Evolutionary conservation across 257 asterid genomes (phyloP), one percentile per base, ranked within the genome.

Genomic region (Cordia subcordata): DNA sequence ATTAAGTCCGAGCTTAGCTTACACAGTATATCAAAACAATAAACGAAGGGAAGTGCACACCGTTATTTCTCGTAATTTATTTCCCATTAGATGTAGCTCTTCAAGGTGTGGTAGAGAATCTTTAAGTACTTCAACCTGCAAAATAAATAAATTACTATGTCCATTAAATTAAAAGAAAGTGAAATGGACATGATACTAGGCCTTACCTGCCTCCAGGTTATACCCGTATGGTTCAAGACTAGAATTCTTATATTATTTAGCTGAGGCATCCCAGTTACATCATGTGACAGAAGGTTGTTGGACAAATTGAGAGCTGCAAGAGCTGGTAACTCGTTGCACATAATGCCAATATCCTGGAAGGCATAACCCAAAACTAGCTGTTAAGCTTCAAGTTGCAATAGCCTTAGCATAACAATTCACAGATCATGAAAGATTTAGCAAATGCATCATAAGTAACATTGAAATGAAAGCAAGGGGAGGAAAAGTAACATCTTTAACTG

Each of bases 21-120:
- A 59, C 22, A 49, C 8, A 38, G 60, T 53, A 11, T n/a, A 53
- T 27, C 8, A 53, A 53, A n/a, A 60, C 19, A 55, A 21, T 49
- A 55, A 66, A 49, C 18, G 47, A 50, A 33, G 58, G 45, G 14
- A 66, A 69, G 53, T 42, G 63, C 81, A 62, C 54, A 89, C 99
- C 77, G 73, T 79, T 58, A 89, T 86, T 67, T 79, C 90, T 51
- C 70, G 71, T 65, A 89, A 38, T 21, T 80, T 74, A 70, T 93
- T 93, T 69, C 95, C 97, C 79, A 76, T 79, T 71, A 89, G 84
- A 83, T 93, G 97, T 74, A 93, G 78, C 86, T 93, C 99, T 74
- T 93, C 92, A 52, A 86, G 21, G 40, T 62, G 57, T 19, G 88
- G 92, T 60, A 86, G 71, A 46, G 88, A 79, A 67, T 75, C 81